Base-by-base conservation (phyloP, 1,284 basidiomycete species). In the Tremellales sp. region DNA sequence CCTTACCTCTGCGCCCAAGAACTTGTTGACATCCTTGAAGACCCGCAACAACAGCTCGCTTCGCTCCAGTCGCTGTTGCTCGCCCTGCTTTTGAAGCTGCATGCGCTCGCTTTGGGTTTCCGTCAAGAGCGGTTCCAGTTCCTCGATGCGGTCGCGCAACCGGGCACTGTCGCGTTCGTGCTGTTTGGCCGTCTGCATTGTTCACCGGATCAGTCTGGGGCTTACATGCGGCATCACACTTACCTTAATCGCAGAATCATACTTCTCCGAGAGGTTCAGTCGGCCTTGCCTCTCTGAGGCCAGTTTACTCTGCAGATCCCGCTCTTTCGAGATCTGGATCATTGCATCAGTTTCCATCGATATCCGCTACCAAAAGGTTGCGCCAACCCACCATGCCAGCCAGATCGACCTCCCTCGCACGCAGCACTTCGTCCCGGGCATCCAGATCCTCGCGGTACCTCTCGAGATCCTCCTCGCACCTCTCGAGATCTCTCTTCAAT, bases 11-110 rank as follows among this genome's bases (percentile, higher is more conserved):
- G 87, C 83, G 2, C 88, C 91, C 7, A 95, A 76, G 57, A 97
- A 89, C 75, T 87, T 89, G 65, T 95, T 92, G 77, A 97, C 82
- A 65, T 93, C 92, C 70, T 94, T 89, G 72, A 92, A 95, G 26
- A 97, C 88, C 13, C 87, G 90, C 52, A 95, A 76, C 39, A 97
- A 74, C 22, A 97, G 77, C 19, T 89, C 92, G 68, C 93, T 94
- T 49, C 91, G 78, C 74, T 97, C 94, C 24, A 87, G 90, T 38
- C 94, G 73, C 71, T 95, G 91, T 68, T 92, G 86, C 27, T 90
- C 79, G 59, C 86, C 88, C 68, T 91, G 84, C 44, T 77, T 80
- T 68, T 95, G 89, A 2, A 83, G 81, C 32, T 76, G 73, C 49
- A 86, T 68, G 48, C 87, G 70, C 35, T 83, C 78, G 35, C 86